phyloP scores from a whole-genome alignment of 1,139 yeast species.

The Zygotorulaspora mrakii region DNA sequence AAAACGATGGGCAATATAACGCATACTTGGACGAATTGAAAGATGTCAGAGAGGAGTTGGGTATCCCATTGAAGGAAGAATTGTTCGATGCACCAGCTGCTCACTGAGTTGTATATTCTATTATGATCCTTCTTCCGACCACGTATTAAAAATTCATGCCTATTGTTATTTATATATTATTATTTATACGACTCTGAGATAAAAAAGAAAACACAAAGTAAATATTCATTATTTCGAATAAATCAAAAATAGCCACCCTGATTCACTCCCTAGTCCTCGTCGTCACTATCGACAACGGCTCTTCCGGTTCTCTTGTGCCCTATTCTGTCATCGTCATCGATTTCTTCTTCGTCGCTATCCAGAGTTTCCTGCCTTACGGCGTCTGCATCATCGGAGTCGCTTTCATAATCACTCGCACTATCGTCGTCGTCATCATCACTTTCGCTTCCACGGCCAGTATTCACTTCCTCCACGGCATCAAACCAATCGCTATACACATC shows the following conservation, averaged over 20 bases:
- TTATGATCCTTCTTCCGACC: not conserved
- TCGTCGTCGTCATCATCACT: slow-evolving; percentile 34
- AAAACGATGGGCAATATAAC: slow-evolving; percentile 85
- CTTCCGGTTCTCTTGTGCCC: slow-evolving; percentile 29
- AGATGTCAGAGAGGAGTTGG: slow-evolving; percentile 87
- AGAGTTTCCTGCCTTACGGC: slow-evolving; percentile 24
- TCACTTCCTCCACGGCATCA: slow-evolving; percentile 96
- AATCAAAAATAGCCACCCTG: too few species aligned
- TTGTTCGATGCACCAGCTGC: slow-evolving; percentile 44
- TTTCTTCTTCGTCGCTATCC: slow-evolving; percentile 38
- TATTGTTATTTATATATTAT: slow-evolving; percentile 10
- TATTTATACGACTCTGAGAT: slow-evolving; percentile 5
- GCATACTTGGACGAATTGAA: slow-evolving; percentile 95
- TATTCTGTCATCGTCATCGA: slow-evolving; percentile 32
- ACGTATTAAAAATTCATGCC: slow-evolving; percentile 7
- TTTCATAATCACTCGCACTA: slow-evolving; percentile 34
- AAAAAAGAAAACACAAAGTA: slow-evolving; percentile 5
- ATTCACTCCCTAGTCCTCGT: slow-evolving; percentile 11
- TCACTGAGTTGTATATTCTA: slow-evolving; percentile 3
- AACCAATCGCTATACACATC: slow-evolving; percentile 98
- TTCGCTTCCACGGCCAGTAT: slow-evolving; percentile 52
- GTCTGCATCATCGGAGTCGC: slow-evolving; percentile 27
- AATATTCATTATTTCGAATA: too few species aligned
- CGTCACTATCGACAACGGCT: slow-evolving; percentile 32
- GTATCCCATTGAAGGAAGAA: slow-evolving; percentile 91